These are phyloP conservation scores for Camellia granthamiana DNA, from an alignment of 148 eudicot genomes.

Conservation along the genomic window DNA sequence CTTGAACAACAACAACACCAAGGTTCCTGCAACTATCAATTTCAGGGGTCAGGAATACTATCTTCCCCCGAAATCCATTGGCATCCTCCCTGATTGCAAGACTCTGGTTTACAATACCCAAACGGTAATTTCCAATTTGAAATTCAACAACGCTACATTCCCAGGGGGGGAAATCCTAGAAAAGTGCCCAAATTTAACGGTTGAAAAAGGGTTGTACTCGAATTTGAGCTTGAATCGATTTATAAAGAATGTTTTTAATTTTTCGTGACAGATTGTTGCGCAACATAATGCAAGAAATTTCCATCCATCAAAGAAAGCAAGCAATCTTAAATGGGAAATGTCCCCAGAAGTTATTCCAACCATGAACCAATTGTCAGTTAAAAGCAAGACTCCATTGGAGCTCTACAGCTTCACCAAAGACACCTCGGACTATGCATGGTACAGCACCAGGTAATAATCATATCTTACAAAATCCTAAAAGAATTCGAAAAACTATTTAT, in stretches of 20 bases:
- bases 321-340: slow-evolving; percentile 71
- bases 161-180: too few relatives aligned
- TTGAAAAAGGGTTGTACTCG: too few relatives aligned
- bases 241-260: not conserved
- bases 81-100: slow-evolving; percentile 85
- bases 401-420: slow-evolving; percentile 51
- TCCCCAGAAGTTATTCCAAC: slow-evolving; percentile 50
- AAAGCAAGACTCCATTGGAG: slow-evolving; percentile 43
- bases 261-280: slow-evolving; percentile 44
- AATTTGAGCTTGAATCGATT: not conserved
- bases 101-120: slow-evolving; percentile 62
- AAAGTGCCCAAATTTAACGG: too few relatives aligned
- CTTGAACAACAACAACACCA: slow-evolving; percentile 56
- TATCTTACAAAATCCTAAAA: not conserved
- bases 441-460: slow-evolving; percentile 61
- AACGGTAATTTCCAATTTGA: slow-evolving; percentile 27
- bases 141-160: too few relatives aligned
- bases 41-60: slow-evolving; percentile 45
- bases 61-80: slow-evolving; percentile 69
- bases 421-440: slow-evolving; percentile 78
- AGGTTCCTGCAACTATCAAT: slow-evolving; percentile 18
- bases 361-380: slow-evolving; percentile 10
- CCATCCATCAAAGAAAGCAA: slow-evolving; percentile 34
- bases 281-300: slow-evolving; percentile 72
- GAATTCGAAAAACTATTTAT: too few relatives aligned